Conservation (phyloP, 169 alveolate species). For the Miamiensis avidus region DNA sequence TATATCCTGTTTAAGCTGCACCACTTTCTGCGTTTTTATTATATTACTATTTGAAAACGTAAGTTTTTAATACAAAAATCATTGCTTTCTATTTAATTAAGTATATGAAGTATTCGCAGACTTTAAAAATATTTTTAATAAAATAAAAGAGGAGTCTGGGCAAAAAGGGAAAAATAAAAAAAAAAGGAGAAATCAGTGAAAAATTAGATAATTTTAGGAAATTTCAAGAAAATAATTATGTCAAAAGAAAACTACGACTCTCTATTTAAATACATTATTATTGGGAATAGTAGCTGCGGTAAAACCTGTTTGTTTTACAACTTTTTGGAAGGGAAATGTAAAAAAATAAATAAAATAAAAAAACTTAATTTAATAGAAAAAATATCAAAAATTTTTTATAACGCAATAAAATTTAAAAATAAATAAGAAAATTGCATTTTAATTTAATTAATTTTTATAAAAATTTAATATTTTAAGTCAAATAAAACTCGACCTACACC, state of each 20-base stretch:
- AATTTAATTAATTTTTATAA: neutral
- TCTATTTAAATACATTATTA: conserved; percentile 62
- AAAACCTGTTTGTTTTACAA: conserved; percentile 53
- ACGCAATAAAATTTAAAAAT: neutral
- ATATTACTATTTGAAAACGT: too few relatives aligned
- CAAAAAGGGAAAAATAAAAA: too few relatives aligned
- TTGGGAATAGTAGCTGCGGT: conserved; percentile 63
- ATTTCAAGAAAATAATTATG: too few relatives aligned
- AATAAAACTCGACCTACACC: conserved; percentile 41
- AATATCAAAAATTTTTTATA: neutral
- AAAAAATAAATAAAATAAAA: neutral
- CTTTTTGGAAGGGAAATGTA: conserved; percentile 54
- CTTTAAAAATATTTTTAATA: too few relatives aligned
- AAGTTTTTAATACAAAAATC: too few relatives aligned
- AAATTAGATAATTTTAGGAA: too few relatives aligned
- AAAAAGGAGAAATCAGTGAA: too few relatives aligned
- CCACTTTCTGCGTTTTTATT: too few relatives aligned
- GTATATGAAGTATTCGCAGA: too few relatives aligned
- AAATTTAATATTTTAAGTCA: conserved; percentile 15
- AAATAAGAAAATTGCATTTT: neutral
- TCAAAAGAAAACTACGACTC: conserved; percentile 6
- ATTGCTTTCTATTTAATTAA: too few relatives aligned
- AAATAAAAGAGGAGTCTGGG: too few relatives aligned
- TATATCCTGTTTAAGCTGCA: too few relatives aligned
- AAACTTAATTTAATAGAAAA: neutral